A percentile compares a stretch with the other conserved stretches of the same genome.
Evolutionary conservation across 2,329 filamentous ascomycete species (phyloP).

Genomic region (Pyrenophora tritici-repentis): DNA sequence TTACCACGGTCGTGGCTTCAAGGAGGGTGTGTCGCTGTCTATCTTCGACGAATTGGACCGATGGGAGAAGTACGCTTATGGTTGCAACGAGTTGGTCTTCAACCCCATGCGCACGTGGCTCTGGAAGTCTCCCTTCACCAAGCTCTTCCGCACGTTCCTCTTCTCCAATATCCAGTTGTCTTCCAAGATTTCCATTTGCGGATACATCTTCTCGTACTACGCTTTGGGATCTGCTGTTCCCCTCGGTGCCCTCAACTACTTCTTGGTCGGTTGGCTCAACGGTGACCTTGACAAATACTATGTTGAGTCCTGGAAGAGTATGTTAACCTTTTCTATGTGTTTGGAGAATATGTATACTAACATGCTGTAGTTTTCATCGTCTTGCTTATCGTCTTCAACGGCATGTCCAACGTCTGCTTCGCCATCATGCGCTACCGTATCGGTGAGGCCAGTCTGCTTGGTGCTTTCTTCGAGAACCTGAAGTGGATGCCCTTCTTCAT

Average conservation of each 20-base stretch:
- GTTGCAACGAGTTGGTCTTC: slow-evolving; percentile 73
- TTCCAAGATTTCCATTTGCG: slow-evolving; percentile 71
- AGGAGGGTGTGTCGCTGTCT: slow-evolving; percentile 73
- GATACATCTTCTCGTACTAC: slow-evolving; percentile 72
- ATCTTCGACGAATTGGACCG: slow-evolving; percentile 72
- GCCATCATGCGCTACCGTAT: slow-evolving; percentile 66
- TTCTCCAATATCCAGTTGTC: slow-evolving; percentile 64
- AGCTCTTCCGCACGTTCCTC: slow-evolving; percentile 65
- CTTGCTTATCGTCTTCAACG: slow-evolving; percentile 67
- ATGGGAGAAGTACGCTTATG: slow-evolving; percentile 73
- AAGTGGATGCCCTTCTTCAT: slow-evolving; percentile 69
- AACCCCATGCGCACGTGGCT: slow-evolving; percentile 67
- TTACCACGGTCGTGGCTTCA: slow-evolving; percentile 71
- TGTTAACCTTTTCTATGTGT: too few relatives aligned
- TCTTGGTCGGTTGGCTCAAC: slow-evolving; percentile 71
- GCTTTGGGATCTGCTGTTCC: slow-evolving; percentile 69
- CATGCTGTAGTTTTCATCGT: slow-evolving; percentile 62
- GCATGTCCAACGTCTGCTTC: slow-evolving; percentile 62
- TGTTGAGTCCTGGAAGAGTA: slow-evolving; percentile 69
- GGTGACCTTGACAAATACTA: slow-evolving; percentile 79
- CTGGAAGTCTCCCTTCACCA: slow-evolving; percentile 65
- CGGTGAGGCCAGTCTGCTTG: slow-evolving; percentile 58
- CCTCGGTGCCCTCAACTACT: slow-evolving; percentile 69
- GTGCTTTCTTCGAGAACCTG: slow-evolving; percentile 60
- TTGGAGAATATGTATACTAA: too few relatives aligned